Evolutionary conservation across 2,329 filamentous ascomycete species (phyloP), one percentile per base, ranked within the genome.

Genomic region (Trichoderma semiorbis): DNA sequence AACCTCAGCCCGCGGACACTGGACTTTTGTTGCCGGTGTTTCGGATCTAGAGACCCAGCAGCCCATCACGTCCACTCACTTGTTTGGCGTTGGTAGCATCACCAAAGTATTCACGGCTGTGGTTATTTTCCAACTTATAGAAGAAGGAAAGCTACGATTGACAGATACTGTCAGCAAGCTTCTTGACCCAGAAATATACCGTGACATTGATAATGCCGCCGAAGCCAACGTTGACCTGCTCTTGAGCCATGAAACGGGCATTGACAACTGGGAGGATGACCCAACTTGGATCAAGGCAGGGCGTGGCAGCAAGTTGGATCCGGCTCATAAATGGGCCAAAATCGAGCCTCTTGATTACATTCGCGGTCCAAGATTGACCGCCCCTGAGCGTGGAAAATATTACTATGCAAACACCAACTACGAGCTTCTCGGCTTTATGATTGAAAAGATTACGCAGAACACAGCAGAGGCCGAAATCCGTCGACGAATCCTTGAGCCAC

Each of bases 221-320:
- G 57, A 68, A 32, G 72, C 73, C 18, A 70, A 30, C 10, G 53
- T 73, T 5, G 63, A 50, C 14, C 62, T 61, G 8, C 61, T 50
- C n/a, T 34, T 74, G 32, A 72, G 72, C 21, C 72, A 74, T 43
- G n/a, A 57, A 14, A 67, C 73, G 5, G 73, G 73, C 26, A 73
- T 74, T 16, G 73, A 71, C 43, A 73, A 69, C 36, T 74, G 72
- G 72, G 73, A 74, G 57, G 73, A 74, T 32, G 73, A 74, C 11
- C 69, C 65, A 28, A 34, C 8, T 7, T 74, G 73, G 69, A 66
- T 74, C 11, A 57, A 53, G 12, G 61, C 69, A 14, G 72, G 69
- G 47, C 72, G 73, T 53, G 73, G 72, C n/a, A 66, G 50, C 36
- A 70, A 36, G n/a, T 16, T 72, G 21, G 43, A 72, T 43, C 73